A percentile compares a stretch with the other conserved stretches of the same genome.
Conservation (phyloP, 2,329 filamentous ascomycete species). For the Teratosphaeria viscida region DNA sequence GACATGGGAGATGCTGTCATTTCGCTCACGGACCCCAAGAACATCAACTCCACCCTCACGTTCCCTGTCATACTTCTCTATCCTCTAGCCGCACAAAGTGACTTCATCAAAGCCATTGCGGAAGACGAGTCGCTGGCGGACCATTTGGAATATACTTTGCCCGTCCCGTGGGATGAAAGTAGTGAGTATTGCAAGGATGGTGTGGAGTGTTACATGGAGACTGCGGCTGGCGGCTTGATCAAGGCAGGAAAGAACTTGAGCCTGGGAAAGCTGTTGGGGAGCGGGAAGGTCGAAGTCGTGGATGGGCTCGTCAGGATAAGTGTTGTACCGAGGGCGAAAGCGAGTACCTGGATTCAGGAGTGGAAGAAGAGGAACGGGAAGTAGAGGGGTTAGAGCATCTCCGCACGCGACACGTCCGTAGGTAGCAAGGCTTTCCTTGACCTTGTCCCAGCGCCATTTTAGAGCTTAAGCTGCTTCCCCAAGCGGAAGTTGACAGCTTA, state of each 20-base stretch:
- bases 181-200: slow-evolving; percentile 53
- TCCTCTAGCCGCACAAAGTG: slow-evolving; percentile 67
- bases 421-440: background rate
- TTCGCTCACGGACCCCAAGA: slow-evolving; percentile 59
- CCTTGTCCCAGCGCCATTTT: background rate
- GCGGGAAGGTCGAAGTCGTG: slow-evolving; percentile 73
- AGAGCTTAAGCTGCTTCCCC: background rate
- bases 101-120: slow-evolving; percentile 80
- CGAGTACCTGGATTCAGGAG: slow-evolving; percentile 67
- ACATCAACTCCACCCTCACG: slow-evolving; percentile 58
- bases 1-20: slow-evolving; percentile 80
- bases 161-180: slow-evolving; percentile 71
- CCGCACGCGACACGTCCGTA: background rate
- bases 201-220: slow-evolving; percentile 89
- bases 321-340: slow-evolving; percentile 63
- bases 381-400: background rate
- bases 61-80: slow-evolving; percentile 82
- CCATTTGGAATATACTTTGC: slow-evolving; percentile 77
- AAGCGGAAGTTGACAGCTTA: background rate
- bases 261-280: slow-evolving; percentile 61
- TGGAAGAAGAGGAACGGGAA: slow-evolving; percentile 60
- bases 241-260: slow-evolving; percentile 82
- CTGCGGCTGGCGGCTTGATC: slow-evolving; percentile 63
- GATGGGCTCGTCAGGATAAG: slow-evolving; percentile 77
- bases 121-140: slow-evolving; percentile 66